A percentile compares a stretch with the other conserved stretches of the same genome.
Conservation (phyloP, 148 eudicot genomes). For the Persicaria maculosa region DNA sequence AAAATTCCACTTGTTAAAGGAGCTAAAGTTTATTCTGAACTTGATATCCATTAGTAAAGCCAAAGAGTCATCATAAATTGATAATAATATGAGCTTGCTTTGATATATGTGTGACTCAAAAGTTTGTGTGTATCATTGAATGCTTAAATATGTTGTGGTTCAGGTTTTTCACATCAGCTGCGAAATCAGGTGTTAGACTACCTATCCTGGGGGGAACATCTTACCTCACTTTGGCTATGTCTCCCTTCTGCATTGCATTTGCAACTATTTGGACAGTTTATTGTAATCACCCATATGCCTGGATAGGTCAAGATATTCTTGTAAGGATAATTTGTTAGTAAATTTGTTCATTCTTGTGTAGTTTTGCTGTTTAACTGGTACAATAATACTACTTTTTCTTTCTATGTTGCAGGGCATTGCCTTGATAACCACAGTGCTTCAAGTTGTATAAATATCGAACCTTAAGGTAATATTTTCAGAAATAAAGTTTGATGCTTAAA, state of each 20-base stretch:
- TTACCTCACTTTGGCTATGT: conserved; percentile 62
- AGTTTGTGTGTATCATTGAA: not conserved
- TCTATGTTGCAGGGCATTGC: conserved; percentile 58
- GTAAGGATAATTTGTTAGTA: conserved; percentile 39
- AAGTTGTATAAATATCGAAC: conserved; percentile 74
- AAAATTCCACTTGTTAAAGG: not conserved
- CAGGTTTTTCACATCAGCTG: conserved; percentile 58
- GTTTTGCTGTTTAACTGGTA: not conserved
- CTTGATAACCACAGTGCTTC: conserved; percentile 72
- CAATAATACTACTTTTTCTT: conserved; percentile 4
- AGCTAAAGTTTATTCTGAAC: not conserved
- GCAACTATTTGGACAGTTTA: conserved; percentile 66
- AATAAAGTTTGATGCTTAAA: not conserved
- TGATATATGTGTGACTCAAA: not conserved
- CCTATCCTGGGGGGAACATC: conserved; percentile 76
- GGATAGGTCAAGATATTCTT: conserved; percentile 95
- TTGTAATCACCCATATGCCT: conserved; percentile 49
- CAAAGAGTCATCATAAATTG: no score
- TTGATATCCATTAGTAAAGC: not conserved
- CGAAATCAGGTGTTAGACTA: conserved; percentile 53
- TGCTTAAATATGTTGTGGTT: not conserved
- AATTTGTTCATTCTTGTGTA: not conserved
- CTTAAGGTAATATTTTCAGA: conserved; percentile 52
- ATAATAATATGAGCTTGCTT: not conserved
- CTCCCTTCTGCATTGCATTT: conserved; percentile 79